Base-by-base conservation (phyloP, 805 yeast genomes). In the Brettanomyces anomalus region DNA sequence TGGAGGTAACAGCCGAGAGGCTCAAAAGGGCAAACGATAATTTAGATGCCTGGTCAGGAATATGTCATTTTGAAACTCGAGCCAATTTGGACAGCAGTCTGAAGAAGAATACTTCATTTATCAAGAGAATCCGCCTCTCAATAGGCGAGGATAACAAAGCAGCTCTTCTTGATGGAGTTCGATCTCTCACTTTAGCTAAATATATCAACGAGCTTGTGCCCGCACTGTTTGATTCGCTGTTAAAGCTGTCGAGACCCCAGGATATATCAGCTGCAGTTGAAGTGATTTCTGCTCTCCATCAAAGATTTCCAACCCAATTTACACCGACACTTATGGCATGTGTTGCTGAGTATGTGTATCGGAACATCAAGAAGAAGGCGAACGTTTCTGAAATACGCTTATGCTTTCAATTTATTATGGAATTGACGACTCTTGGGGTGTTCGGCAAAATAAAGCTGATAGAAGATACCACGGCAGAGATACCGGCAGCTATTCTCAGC, bases 71-170 rank as follows among this genome's bases (percentile, higher is more conserved):
- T 24, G 28, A 24, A 24, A 24, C 28, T 24, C 28, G 28, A 24
- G 28, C 10, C 10, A 24, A 56, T 34, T 58, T 79, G 8, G 96
- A 88, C 56, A 67, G 94, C 0, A 81, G 89, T 44, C 66, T 88
- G 49, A 88, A 88, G 66, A 85, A 81, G 58, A 85, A 89, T 56
- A 77, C 86, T 3, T 82, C 87, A 0, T 84, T 85, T 54, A 79
- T 87, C 40, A 83, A 80, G 56, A 82, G 81, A 51, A 56, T 88
- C 41, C 72, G 79, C 48, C 66, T 72, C 2, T 67, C 79, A 2
- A 59, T 87, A 19, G 72, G 66, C 33, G 70, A 69, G 33, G 89
- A 81, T 5, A 70, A 70, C 33, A 60, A 60, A 43, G 54, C 51
- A 36, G 56, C 70, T 6, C 60, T 84, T 2, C 45, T 85, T 33